These are phyloP conservation scores for Cladosporium cucumerinum DNA, from an alignment of 2,329 filamentous ascomycete species.

Conservation along the genomic window DNA sequence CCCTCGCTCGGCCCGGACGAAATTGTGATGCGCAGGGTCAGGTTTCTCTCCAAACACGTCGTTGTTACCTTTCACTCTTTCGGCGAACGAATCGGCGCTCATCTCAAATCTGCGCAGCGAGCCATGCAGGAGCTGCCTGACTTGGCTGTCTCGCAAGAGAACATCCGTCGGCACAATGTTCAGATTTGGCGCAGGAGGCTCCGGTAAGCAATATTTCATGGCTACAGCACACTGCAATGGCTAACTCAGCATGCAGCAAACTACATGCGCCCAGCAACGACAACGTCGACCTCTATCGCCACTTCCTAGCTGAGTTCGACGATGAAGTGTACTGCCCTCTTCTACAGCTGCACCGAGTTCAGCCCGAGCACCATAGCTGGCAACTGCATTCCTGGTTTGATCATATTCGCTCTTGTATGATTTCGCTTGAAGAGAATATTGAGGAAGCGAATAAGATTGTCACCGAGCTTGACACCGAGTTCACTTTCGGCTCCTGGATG, in stretches of 20 bases:
- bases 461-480: conserved; percentile 19
- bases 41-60: neutral
- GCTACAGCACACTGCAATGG: neutral
- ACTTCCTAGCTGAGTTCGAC: conserved; percentile 12
- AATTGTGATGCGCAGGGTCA: conserved; percentile 6
- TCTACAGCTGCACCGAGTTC: neutral
- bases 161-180: neutral
- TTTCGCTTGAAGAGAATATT: neutral
- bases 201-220: neutral
- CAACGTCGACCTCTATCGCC: conserved; percentile 4
- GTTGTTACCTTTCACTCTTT: conserved; percentile 13
- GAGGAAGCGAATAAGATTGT: conserved; percentile 16
- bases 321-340: conserved; percentile 6
- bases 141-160: neutral
- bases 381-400: neutral
- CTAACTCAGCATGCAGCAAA: conserved; percentile 1
- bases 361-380: conserved; percentile 8
- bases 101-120: neutral
- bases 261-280: conserved; percentile 12
- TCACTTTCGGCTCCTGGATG: conserved; percentile 15
- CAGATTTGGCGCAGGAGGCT: conserved; percentile 7
- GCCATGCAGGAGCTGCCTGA: conserved; percentile 11
- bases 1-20: neutral
- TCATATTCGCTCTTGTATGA: neutral
- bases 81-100: neutral